Conservation (phyloP, 1,284 basidiomycete species). For the Trichosporon sp. region DNA sequence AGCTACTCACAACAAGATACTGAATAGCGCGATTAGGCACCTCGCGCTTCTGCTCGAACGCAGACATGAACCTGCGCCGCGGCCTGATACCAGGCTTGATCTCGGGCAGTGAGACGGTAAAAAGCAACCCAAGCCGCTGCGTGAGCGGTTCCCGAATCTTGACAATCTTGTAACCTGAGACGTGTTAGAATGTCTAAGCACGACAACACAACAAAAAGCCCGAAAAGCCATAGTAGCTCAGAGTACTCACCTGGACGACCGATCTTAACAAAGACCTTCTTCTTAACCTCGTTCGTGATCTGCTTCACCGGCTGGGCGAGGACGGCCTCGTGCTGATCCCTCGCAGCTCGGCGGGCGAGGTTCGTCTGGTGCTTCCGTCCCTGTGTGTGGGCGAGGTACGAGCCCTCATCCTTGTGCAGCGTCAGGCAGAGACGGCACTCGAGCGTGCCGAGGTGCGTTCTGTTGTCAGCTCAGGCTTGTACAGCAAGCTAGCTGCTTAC, state of each 20-base stretch:
- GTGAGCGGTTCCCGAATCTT: slow-evolving; percentile 52
- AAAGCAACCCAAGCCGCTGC: slow-evolving; percentile 75
- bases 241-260: slow-evolving; percentile 68
- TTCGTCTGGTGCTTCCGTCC: slow-evolving; percentile 99
- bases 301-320: slow-evolving; percentile 70
- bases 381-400: slow-evolving; percentile 97
- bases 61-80: slow-evolving; percentile 90
- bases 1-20: slow-evolving; percentile 78
- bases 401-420: slow-evolving; percentile 97
- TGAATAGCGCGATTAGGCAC: slow-evolving; percentile 93
- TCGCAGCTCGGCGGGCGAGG: slow-evolving; percentile 87
- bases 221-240: too few species aligned
- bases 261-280: slow-evolving; percentile 95
- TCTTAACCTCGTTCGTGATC: slow-evolving; percentile 58
- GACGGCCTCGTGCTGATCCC: slow-evolving; percentile 88
- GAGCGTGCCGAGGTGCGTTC: slow-evolving; percentile 92
- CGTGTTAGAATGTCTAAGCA: background rate
- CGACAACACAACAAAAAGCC: background rate
- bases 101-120: slow-evolving; percentile 92
- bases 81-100: slow-evolving; percentile 82
- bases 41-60: slow-evolving; percentile 96
- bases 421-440: slow-evolving; percentile 98
- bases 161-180: slow-evolving; percentile 49
- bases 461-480: background rate
- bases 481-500: slow-evolving; percentile 13